Evolutionary conservation across 1,284 basidiomycete species (phyloP), one percentile per base, ranked within the genome.

Genomic region (Melampsora larici-populina): DNA sequence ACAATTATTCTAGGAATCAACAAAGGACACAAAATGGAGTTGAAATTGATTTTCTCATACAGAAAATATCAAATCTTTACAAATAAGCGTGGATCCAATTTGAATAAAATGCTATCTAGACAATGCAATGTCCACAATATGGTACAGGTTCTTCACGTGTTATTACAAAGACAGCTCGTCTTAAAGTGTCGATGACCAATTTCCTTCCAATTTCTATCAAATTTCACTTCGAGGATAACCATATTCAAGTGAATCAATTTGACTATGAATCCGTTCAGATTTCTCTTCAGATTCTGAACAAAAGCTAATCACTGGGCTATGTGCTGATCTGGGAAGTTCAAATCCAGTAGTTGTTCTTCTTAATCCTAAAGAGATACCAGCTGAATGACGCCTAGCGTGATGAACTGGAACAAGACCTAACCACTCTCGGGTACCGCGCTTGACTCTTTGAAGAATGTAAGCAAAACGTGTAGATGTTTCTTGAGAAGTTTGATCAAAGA

Each of bases 401-500:
- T 60, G 55, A n/a, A 60, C 29, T 9, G 55, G 55, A 24, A 60
- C 55, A 60, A 60, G 55, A 24, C 55, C 55, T 24, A 60, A 29
- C 55, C 55, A 60, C 21, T 60, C 55, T 24, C 9, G n/a, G 1
- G 26, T 60, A 24, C 55, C 21, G 8, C 55, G 21, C 11, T 13
- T 60, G 18, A 60, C n/a, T 24, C 29, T 60, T 29, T 60, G n/a
- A 24, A 60, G 11, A 9, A 29, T 60, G 55, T 60, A 60, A 60
- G 24, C 21, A 24, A 60, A 24, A 9, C 55, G 55, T 29, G 55
- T 60, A 29, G 55, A 29, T 11, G 55, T 84, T 55, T 82, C 83
- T 13, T 83, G 84, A n/a, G 87, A 82, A 13, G 87, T 86, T 82
- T 90, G 89, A 24, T 85, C 86, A 31, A 90, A 85, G n/a, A 90